Base-by-base conservation (phyloP, 2,329 filamentous ascomycete species). In the Talaromyces rugulosus region DNA sequence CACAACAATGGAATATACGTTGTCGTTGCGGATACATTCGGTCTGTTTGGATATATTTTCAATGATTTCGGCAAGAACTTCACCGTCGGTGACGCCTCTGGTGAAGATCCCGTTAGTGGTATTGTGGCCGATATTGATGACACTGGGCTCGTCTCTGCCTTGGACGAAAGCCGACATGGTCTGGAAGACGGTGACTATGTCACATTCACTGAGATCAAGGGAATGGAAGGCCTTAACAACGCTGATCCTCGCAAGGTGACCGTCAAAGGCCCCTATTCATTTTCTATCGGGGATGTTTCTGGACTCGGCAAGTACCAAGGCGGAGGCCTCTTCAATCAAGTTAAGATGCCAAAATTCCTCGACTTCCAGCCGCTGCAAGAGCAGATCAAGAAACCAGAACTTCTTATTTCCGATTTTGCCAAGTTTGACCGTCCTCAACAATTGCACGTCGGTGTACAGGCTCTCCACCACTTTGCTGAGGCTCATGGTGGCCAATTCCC, bases 1-100 rank as follows among this genome's bases (percentile, higher is more conserved):
- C 95, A 98, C 77, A 82, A 89, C 65, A 96, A 98, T 76, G 90
- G 91, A 65, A 97, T 99, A 68, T 97, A 91, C 74, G 80, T 99
- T 44, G 88, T 96, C 56, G 86, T 92, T 61, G 87, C 91, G 6
- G 93, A 97, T 72, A 96, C 91, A 0, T 97, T 91, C 71, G 95
- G 95, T 66, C 84, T 99, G 34, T 99, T 99, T 73, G 95, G 95
- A 57, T 91, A 89, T 67, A 90, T 99, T 68, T 99, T 99, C 80
- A 97, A 93, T 71, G 95, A 99, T 73, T 99, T 99, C 73, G 95
- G 95, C 68, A 87, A 94, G 72, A 91, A 95, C 71, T 99, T 99
- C 77, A 92, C 91, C 5, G 87, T 95, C 60, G 88, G 92, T 66
- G 95, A 99, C 72, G 81, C 92, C 4, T 98, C 90, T 14, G 95